These are phyloP conservation scores for Botryotinia calthae DNA, from an alignment of 2,329 filamentous ascomycete species.

Conservation along the genomic window DNA sequence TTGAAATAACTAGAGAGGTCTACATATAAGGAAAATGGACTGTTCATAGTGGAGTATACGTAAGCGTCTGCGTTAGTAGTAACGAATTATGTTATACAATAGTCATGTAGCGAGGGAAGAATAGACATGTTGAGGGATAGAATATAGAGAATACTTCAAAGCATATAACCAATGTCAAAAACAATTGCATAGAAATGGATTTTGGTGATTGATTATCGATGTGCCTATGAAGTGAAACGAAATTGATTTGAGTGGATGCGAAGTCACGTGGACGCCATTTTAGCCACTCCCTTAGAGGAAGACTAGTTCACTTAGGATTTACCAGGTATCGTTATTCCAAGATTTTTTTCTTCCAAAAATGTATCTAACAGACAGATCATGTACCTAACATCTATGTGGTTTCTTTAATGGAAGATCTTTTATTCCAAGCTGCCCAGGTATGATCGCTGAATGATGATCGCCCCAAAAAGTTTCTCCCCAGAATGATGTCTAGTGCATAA, in stretches of 20 bases:
- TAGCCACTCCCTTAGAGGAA: neutral
- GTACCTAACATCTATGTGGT: rapidly evolving
- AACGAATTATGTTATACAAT: neutral
- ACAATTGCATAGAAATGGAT: rapidly evolving
- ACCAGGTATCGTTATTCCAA: neutral
- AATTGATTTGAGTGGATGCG: neutral
- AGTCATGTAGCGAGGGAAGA: neutral
- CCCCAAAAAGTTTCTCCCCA: neutral
- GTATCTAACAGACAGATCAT: neutral
- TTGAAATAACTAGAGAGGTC: rapidly evolving
- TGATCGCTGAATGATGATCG: neutral
- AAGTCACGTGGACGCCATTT: neutral
- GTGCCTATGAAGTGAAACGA: neutral
- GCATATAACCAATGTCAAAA: neutral
- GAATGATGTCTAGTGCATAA: neutral
- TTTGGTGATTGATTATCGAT: neutral
- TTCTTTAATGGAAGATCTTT: neutral
- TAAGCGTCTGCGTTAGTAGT: neutral
- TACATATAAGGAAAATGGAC: neutral
- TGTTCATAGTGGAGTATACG: neutral
- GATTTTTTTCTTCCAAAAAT: too few relatives aligned
- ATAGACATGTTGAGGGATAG: neutral
- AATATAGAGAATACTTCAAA: neutral
- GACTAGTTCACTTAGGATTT: neutral
- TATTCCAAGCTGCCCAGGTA: neutral